Evolutionary conservation across 2,329 filamentous ascomycete species (phyloP), one percentile per base, ranked within the genome.

Genomic region (Phyllosticta citrichinensis): DNA sequence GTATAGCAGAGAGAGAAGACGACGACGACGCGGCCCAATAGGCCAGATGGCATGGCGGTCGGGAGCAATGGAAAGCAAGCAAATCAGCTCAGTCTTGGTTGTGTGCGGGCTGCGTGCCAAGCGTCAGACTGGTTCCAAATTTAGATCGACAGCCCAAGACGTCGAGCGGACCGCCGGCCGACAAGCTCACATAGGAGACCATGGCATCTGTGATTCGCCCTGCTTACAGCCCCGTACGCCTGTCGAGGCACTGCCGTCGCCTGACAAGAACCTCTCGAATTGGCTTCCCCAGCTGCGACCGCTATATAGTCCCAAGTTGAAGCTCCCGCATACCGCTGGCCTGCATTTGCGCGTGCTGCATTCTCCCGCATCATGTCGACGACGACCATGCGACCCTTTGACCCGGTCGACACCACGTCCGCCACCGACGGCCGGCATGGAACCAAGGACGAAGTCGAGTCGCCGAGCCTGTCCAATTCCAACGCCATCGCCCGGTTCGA

Each of bases 401-500:
- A 75, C 63, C 71, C 75, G 20, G 73, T 77, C 62, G 75, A 78
- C 67, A 47, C 40, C n/a, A 77, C 76, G 30, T 62, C 68, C 55
- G 70, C 69, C 40, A 63, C 65, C 40, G 66, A 65, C 27, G 67
- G 62, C 60, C 67, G 68, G 3, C 22, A 22, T 22, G 22, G 22
- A 53, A 64, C 62, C 62, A 69, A 71, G 62, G 74, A 75, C 64
- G 71, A 76, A 63, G 73, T 76, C 61, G 73, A 80, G 66, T 78
- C 76, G 33, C 78, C 78, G 30, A 76, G 75, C 65, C 73, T 79
- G 62, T 79, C 77, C 58, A 76, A 70, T 69, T 79, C 69, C 55
- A 82, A 81, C 61, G 87, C 87, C n/a, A 79, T 91, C 54, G 87
- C 90, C 54, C 86, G 91, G 62, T 96, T 95, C 74, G 91, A 96